These are phyloP conservation scores for Delonix regia DNA, from an alignment of 306 rosid genomes.

Conservation along the genomic window DNA sequence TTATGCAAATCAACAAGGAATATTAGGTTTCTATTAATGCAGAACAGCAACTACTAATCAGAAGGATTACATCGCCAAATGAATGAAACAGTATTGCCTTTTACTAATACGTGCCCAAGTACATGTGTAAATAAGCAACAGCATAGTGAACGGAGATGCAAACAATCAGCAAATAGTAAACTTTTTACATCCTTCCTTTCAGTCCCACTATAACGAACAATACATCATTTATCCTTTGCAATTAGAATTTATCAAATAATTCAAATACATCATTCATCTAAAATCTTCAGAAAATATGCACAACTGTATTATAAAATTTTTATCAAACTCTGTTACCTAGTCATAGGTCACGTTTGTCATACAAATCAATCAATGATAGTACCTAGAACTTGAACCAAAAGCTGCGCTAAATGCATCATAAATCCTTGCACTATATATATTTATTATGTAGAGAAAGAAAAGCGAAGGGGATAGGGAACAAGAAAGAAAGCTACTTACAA, in stretches of 20 bases:
- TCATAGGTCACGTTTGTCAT: conserved; percentile 1
- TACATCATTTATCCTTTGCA: conserved; percentile 5
- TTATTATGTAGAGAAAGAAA: background rate
- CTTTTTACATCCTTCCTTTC: background rate
- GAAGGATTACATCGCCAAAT: background rate
- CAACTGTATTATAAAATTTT: background rate
- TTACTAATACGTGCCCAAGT: background rate
- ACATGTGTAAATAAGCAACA: background rate
- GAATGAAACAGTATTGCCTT: background rate
- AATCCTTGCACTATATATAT: conserved; percentile 7
- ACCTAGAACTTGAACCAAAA: background rate
- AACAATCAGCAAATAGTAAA: conserved; percentile 13
- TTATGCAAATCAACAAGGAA: background rate
- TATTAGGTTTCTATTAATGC: background rate
- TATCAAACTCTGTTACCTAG: background rate
- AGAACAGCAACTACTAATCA: background rate
- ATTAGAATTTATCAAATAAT: background rate
- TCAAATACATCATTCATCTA: background rate
- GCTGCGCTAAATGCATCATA: background rate
- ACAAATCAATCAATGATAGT: background rate
- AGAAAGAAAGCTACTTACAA: conserved; percentile 56
- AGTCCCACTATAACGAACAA: conserved; percentile 4
- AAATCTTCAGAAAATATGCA: conserved; percentile 10
- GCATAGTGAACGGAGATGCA: background rate
- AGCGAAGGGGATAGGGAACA: background rate